Percentiles rank a stretch among this genome's conserved stretches.
Evolutionary conservation across 2,329 filamentous ascomycete genomes (phyloP).

Genomic region (Raffaelea arxii): DNA sequence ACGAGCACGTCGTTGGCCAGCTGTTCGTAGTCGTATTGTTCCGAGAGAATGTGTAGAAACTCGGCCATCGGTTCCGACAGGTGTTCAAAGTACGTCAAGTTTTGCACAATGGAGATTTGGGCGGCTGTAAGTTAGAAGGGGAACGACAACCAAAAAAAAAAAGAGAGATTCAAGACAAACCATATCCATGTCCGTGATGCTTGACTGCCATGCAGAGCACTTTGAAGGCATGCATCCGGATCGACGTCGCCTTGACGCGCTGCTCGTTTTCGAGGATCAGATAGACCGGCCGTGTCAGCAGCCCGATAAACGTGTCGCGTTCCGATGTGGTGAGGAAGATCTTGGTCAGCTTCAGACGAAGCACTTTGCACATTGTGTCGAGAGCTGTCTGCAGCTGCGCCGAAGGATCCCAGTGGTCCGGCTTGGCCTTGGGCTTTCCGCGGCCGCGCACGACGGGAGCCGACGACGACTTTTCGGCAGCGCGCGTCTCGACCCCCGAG

Average conservation of each 20-base stretch:
- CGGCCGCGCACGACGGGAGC: slow-evolving; percentile 61
- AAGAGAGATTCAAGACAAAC: slow-evolving; percentile 21
- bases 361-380: slow-evolving; percentile 90
- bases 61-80: slow-evolving; percentile 99
- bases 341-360: slow-evolving; percentile 83
- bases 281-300: slow-evolving; percentile 89
- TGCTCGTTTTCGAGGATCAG: slow-evolving; percentile 90
- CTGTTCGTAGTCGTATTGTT: slow-evolving; percentile 97
- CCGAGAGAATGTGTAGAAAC: slow-evolving; percentile 87
- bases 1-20: slow-evolving; percentile 86
- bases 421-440: slow-evolving; percentile 65
- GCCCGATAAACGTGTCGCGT: slow-evolving; percentile 83
- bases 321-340: slow-evolving; percentile 96
- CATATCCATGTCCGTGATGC: slow-evolving; percentile 93
- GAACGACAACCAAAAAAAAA: too few relatives aligned
- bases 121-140: slow-evolving; percentile 49
- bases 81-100: slow-evolving; percentile 96
- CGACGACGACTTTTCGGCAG: slow-evolving; percentile 75
- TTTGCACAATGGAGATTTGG: slow-evolving; percentile 96
- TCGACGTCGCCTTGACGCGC: slow-evolving; percentile 76
- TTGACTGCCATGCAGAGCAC: slow-evolving; percentile 94
- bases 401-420: slow-evolving; percentile 80
- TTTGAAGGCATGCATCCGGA: slow-evolving; percentile 96
- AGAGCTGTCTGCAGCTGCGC: slow-evolving; percentile 79
- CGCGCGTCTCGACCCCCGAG: slow-evolving; percentile 86